Base-by-base conservation (phyloP, 2,329 filamentous ascomycete species). In the Neurospora sp. region DNA sequence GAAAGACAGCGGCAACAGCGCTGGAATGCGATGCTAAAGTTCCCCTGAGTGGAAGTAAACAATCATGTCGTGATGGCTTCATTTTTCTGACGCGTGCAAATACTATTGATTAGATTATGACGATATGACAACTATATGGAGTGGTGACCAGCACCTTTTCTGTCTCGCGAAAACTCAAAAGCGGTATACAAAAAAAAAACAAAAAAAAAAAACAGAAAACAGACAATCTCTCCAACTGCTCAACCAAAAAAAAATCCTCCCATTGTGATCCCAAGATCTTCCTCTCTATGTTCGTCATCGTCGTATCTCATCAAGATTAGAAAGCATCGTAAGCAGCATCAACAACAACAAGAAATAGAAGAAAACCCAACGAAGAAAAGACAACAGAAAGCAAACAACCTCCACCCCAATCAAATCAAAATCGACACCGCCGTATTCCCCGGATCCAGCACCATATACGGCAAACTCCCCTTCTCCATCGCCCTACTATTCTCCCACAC, bases 401-500 rank as follows among this genome's bases (percentile, higher is more conserved):
- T n/a, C 52, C 15, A 8, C 33, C 19, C 23, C 19, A 19, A 46
- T 46, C 41, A 76, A 67, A 80, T 76, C 68, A 79, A 68, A 68
- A 80, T 80, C 0, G 78, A 80, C 10, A 82, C 79, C 0, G 80
- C 80, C 57, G 79, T 81, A 66, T 76, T 74, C 8, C 71, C 73
- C 12, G 80, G 80, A 69, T 82, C 79, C 74, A 82, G 72, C 28
- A 82, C 80, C 75, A 77, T 78, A 72, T 81, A 82, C 23, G 78
- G 78, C 5, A 81, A 74, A 28, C 73, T 76, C 1, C 74, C 78
- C 69, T 74, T 73, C 28, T 80, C 78, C 79, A 80, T 78, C 1
- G 69, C 75, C 69, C 71, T 71, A n/a, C n/a, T n/a, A 10, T 78
- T 79, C n/a, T 75, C 46, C n/a, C 74, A 74, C 41, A 80, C 79